phyloP scores from a whole-genome alignment of 148 eudicot genomes.

The Vaccinium vitisidaea region DNA sequence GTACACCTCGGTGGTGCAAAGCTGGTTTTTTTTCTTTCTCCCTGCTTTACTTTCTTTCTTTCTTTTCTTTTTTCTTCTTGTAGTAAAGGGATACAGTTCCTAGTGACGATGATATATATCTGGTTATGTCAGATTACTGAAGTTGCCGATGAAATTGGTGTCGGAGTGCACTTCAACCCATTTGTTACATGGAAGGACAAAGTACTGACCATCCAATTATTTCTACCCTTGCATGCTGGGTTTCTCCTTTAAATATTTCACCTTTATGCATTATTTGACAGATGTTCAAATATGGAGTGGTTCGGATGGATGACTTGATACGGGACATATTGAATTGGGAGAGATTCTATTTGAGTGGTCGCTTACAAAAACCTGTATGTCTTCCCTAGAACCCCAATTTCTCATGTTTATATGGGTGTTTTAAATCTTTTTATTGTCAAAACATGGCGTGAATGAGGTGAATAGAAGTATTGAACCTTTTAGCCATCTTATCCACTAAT shows the following conservation, averaged over 20 bases:
- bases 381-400: not conserved
- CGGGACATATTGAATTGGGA: slow-evolving; percentile 77
- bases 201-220: slow-evolving; percentile 34
- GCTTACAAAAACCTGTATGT: slow-evolving; percentile 93
- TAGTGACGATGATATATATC: not conserved
- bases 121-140: slow-evolving; percentile 48
- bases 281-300: slow-evolving; percentile 88
- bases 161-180: slow-evolving; percentile 93
- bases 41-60: slow-evolving; percentile 10
- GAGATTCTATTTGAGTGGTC: slow-evolving; percentile 80
- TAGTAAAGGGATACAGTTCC: not conserved
- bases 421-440: not conserved
- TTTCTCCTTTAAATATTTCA: slow-evolving; percentile 8
- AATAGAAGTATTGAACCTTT: too few species aligned
- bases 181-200: slow-evolving; percentile 63
- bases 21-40: slow-evolving; percentile 48
- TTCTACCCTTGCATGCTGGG: not conserved
- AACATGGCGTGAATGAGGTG: not conserved
- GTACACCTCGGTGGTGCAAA: slow-evolving; percentile 70
- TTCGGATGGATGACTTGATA: slow-evolving; percentile 74
- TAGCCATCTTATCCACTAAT: too few species aligned
- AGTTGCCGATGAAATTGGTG: slow-evolving; percentile 75
- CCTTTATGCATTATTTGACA: slow-evolving; percentile 29
- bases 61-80: not conserved
- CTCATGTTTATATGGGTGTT: not conserved